Base-by-base conservation (phyloP, 139 green algal species). In the Chlorella sp. region DNA sequence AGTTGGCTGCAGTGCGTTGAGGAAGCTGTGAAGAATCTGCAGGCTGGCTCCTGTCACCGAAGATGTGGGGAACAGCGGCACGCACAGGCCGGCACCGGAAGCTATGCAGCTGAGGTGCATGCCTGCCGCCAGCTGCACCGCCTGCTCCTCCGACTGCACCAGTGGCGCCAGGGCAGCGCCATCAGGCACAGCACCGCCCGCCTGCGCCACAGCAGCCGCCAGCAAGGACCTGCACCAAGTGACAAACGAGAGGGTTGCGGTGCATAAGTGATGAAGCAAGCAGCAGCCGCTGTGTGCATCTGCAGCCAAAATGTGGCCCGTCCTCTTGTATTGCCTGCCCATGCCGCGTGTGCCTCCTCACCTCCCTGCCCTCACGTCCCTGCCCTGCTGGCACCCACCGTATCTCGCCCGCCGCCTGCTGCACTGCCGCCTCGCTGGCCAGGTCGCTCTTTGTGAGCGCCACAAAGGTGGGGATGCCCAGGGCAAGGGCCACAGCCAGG, bases 361-460 rank as follows among this genome's bases (percentile, higher is more conserved):
- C 12, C 69, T 77, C 28, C 30, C n/a, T 71, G 21, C 22, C 3
- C 12, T 79, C 73, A 79, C 19, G 28, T 3, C 24, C 32, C 71
- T 34, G 1, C 34, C 75, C 37, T 34, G 19, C 48, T 57, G 48
- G 22, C 81, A 71, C 77, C 39, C 87, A 88, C 81, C 88, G 37
- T 22, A 92, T 48, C 15, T 90, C 71, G 9, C 64, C 30, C 2
- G 66, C 75, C 79, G 53, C 83, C 60, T 64, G 22, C 18, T 90
- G 39, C 24, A 88, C 75, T 34, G 85, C 87, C 68, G 26, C 82
- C 40, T 85, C 37, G 24, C 42, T 75, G 64, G 90, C 90, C 40
- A 90, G 37, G 85, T 96, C 94, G 12, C 61, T 90, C 91, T 98
- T 97, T 30, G 97, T 98, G 60, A 98, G 66, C 5, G 97, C 92